Conservation (phyloP, 441 rosid genomes). For the Gossypium schwendimanii region DNA sequence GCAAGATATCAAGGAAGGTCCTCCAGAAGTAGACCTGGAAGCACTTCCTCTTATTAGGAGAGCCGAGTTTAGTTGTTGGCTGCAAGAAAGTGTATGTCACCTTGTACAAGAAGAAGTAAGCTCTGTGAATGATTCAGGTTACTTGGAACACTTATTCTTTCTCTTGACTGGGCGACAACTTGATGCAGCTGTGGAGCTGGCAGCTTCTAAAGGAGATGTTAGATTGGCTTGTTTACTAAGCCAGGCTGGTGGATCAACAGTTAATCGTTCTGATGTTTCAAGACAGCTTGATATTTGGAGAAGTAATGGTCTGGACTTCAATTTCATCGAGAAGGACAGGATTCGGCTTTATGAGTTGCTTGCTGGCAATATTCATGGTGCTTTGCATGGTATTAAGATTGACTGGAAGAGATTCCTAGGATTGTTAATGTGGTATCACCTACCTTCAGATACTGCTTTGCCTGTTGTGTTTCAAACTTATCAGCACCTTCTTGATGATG, state of each 20-base stretch:
- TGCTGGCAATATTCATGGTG: constrained; percentile 74
- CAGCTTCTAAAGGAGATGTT: constrained; percentile 88
- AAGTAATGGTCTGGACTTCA: constrained; percentile 78
- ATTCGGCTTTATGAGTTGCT: constrained; percentile 82
- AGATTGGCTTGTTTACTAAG: constrained; percentile 91
- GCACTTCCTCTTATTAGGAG: constrained; percentile 84
- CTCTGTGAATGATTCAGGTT: constrained; percentile 61
- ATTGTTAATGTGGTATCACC: constrained; percentile 85
- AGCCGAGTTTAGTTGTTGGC: constrained; percentile 91
- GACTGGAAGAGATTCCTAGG: constrained; percentile 99
- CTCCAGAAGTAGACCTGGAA: constrained; percentile 61
- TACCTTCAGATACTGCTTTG: constrained; percentile 66
- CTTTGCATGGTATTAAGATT: constrained; percentile 47
- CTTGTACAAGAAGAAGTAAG: constrained; percentile 85
- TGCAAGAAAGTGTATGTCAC: constrained; percentile 86
- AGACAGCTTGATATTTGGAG: constrained; percentile 85
- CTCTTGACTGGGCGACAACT: constrained; percentile 85
- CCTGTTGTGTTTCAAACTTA: constrained; percentile 61
- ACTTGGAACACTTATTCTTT: constrained; percentile 71
- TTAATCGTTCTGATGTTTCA: constrained; percentile 62
- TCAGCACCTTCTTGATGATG: constrained; percentile 56
- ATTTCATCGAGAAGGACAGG: constrained; percentile 79
- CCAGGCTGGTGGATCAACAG: constrained; percentile 88
- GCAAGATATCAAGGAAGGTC: constrained; percentile 70
- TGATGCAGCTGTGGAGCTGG: constrained; percentile 83